Conservation (phyloP, 129 eudicot species). For the Artemisia annua region DNA sequence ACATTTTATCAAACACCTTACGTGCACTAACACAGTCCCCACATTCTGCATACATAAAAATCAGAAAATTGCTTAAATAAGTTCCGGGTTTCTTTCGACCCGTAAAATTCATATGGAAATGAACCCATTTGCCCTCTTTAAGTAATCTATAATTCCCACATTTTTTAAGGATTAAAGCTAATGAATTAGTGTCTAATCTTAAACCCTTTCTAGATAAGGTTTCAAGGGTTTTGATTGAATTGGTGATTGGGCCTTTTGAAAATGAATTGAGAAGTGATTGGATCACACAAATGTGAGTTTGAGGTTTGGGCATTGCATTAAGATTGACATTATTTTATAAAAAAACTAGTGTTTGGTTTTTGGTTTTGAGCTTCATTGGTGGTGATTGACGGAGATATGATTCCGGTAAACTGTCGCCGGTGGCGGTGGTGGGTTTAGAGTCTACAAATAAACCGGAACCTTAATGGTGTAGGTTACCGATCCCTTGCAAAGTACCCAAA, state of each 20-base stretch:
- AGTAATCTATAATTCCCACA: constrained; percentile 52
- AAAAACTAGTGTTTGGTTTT: constrained; percentile 4
- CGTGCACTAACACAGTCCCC: constrained; percentile 62
- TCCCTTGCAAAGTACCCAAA: no score
- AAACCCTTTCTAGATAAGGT: constrained; percentile 48
- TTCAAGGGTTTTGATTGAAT: constrained; percentile 54
- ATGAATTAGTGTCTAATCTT: constrained; percentile 46
- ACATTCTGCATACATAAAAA: constrained; percentile 60
- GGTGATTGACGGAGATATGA: background rate
- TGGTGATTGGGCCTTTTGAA: constrained; percentile 49
- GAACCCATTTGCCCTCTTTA: constrained; percentile 72
- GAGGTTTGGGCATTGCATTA: constrained; percentile 42
- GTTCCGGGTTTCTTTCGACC: constrained; percentile 55
- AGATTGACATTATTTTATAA: constrained; percentile 30
- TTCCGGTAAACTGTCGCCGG: no score
- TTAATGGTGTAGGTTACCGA: no score
- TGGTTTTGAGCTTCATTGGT: constrained; percentile 23
- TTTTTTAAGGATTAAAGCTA: constrained; percentile 48
- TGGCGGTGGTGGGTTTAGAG: no score
- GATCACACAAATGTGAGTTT: constrained; percentile 46
- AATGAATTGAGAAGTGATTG: constrained; percentile 45
- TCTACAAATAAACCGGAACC: no score
- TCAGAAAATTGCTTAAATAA: constrained; percentile 53
- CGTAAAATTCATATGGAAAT: constrained; percentile 58
- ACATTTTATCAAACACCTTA: constrained; percentile 76